phyloP scores from a whole-genome alignment of 176 grass and related monocot genomes.

The Juncus effusus region DNA sequence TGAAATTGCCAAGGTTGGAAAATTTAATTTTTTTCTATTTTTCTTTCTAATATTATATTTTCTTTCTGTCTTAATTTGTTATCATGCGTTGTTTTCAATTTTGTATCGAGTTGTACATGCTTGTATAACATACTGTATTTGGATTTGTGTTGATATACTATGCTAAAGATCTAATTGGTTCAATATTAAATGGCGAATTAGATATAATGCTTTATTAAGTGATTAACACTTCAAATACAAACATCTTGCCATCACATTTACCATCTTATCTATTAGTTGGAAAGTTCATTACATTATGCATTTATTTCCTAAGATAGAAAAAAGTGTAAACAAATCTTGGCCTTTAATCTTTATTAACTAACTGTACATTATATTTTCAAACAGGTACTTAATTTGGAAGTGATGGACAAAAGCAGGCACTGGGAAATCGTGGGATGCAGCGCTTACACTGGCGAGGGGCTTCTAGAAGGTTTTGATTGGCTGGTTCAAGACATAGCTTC shows the following conservation, averaged over 20 bases:
- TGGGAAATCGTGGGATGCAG: constrained; percentile 77
- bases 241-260: neutral
- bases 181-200: no score
- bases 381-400: constrained; percentile 76
- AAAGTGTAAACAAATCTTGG: no score
- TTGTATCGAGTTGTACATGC: no score
- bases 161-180: no score
- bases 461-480: constrained; percentile 76
- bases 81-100: no score
- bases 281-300: neutral
- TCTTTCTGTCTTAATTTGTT: no score
- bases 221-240: no score
- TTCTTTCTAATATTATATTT: no score
- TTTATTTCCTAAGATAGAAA: neutral
- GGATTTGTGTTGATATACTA: no score
- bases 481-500: constrained; percentile 78
- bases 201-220: no score
- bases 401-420: constrained; percentile 65
- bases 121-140: no score
- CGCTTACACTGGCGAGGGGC: constrained; percentile 65
- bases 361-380: neutral
- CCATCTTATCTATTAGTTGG: neutral
- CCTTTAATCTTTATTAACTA: no score
- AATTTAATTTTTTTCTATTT: constrained; percentile 9
- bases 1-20: constrained; percentile 84